Conservation (phyloP, 306 rosid species). For the Vigna nakashimae region DNA sequence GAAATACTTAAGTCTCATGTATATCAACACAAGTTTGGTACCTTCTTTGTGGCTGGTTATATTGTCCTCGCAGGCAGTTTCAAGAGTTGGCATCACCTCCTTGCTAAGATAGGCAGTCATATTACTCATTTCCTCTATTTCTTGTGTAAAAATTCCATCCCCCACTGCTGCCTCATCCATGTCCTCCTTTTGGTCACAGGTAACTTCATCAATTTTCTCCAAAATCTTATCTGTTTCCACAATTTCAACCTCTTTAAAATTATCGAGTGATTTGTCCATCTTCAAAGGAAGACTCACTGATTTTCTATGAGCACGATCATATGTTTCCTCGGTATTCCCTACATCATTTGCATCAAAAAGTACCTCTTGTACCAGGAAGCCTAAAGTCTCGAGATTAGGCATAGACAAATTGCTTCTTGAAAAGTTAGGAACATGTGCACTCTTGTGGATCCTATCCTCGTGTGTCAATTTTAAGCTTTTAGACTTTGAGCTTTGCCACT, state of each 20-base stretch:
- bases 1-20: slow-evolving; percentile 20
- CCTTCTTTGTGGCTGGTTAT: slow-evolving; percentile 59
- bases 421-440: slow-evolving; percentile 50
- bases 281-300: slow-evolving; percentile 41
- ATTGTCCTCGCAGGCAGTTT: slow-evolving; percentile 45
- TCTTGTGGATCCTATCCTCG: slow-evolving; percentile 59
- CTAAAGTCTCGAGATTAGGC: slow-evolving; percentile 71
- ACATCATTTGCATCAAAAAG: slow-evolving; percentile 51
- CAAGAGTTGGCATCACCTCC: slow-evolving; percentile 46
- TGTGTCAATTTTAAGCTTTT: slow-evolving; percentile 65
- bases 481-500: slow-evolving; percentile 63
- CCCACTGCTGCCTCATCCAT: slow-evolving; percentile 34
- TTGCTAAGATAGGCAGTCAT: slow-evolving; percentile 29
- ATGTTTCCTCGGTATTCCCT: slow-evolving; percentile 49
- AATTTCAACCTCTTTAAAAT: slow-evolving; percentile 46
- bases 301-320: slow-evolving; percentile 46
- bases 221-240: slow-evolving; percentile 38
- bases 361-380: slow-evolving; percentile 68
- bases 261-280: slow-evolving; percentile 44
- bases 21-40: slow-evolving; percentile 43
- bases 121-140: slow-evolving; percentile 43
- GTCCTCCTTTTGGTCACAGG: slow-evolving; percentile 40
- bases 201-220: slow-evolving; percentile 39
- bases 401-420: slow-evolving; percentile 75
- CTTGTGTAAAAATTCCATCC: slow-evolving; percentile 45